Evolutionary conservation across 2,329 filamentous ascomycete species (phyloP), one percentile per base, ranked within the genome.

Genomic region (Epichloe bromicola): DNA sequence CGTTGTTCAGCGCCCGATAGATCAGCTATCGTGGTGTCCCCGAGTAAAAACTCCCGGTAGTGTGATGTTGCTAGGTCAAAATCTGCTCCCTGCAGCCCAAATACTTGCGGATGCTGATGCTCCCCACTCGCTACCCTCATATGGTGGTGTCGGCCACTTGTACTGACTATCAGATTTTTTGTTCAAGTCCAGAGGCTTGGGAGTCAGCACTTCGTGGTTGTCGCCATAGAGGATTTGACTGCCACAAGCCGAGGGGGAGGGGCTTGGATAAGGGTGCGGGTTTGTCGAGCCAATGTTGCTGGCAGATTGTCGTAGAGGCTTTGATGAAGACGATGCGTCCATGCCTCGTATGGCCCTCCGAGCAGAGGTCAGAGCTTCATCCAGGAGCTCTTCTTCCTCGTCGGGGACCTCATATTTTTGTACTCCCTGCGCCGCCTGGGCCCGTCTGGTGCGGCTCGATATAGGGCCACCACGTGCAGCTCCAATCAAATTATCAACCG

Each of bases 111-210:
- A 81, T 33, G 88, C 86, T 41, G 86, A 84, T 8, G 85, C 82
- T 17, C 85, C 88, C 91, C 90, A 97, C 65, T 95, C 90, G 56
- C 83, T 83, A 60, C 95, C 90, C 62, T 95, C 90, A 59, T 96
- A 95, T 3, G 93, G 91, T 20, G 93, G 93, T 15, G 93, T 97
- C 3, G 90, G 91, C 85, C 90, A 96, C 69, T 95, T 93, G 60
- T 78, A 73, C 55, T 77, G 70, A 19, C 60, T 69, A 12, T 68
- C 64, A 1, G 70, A 61, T 72, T 78, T 76, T 63, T 80, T 80
- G 61, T 75, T 74, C 50, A 87, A 80, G 57, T 86, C 78, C 56
- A 90, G 67, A 11, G 87, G 86, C 66, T 85, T 87, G 8, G 84
- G 80, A 2, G 83, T 78, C 36, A 82, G 67, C 0, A 72, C 72